These are phyloP conservation scores for Zymoseptoria tritici DNA, from an alignment of 2,329 filamentous ascomycete genomes.

Conservation along the genomic window DNA sequence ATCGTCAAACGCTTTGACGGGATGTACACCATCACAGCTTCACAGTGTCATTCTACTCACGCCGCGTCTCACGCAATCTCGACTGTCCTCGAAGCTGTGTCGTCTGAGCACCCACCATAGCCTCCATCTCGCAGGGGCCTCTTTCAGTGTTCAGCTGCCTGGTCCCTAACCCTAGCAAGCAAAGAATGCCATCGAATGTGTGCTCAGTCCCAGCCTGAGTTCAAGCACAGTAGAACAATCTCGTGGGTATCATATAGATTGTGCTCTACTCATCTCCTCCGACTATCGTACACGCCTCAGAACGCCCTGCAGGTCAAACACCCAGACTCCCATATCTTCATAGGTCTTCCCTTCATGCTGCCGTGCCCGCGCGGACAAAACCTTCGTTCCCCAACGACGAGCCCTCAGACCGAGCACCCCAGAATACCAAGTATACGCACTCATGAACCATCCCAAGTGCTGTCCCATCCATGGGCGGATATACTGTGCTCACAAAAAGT, in stretches of 20 bases:
- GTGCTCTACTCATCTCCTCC: neutral
- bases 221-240: too few species aligned
- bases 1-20: too few species aligned
- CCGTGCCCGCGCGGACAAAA: neutral
- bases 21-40: too few species aligned
- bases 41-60: too few species aligned
- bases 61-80: too few species aligned
- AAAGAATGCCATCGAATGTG: too few species aligned
- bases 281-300: neutral
- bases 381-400: neutral
- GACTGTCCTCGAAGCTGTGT: too few species aligned
- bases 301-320: neutral
- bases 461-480: neutral
- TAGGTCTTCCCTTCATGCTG: neutral
- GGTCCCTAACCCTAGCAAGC: neutral
- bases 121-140: too few species aligned
- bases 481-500: conserved; percentile 38
- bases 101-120: too few species aligned
- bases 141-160: too few species aligned
- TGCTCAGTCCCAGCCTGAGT: too few species aligned
- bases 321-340: neutral
- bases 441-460: neutral
- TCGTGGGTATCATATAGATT: neutral
- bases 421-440: neutral
- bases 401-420: neutral